Base-by-base conservation (phyloP, 1,139 yeast genomes). In the Geotrichum siamense region DNA sequence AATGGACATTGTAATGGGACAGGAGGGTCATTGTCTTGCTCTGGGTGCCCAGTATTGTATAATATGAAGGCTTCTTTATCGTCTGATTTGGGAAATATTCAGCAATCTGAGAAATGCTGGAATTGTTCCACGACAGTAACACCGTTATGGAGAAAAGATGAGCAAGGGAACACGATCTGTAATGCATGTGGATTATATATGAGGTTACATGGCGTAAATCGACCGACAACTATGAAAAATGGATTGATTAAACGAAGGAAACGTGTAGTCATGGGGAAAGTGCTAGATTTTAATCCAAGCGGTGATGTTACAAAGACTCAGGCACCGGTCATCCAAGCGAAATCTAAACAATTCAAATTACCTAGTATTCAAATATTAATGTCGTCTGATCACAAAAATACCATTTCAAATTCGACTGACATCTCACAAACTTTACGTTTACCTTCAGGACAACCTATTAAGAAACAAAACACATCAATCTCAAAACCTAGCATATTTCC, bases 171-270 rank as follows among this genome's bases (percentile, higher is more conserved):
- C 53, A 80, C 91, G 28, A 82, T 84, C 29, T 85, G 95, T 67
- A 85, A 85, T 58, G 94, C 94, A 0, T 84, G 95, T 65, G 95
- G 94, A 1, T 67, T 85, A 33, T 85, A 85, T 61, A 81, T 76
- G 60, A 69, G 82, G 48, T 72, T 85, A 38, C 94, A 84, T 57
- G 91, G 91, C 1, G 70, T 72, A 34, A 89, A 82, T 56, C 70
- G 95, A 39, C 95, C 95, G 1, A 78, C 79, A 15, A 76, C 76
- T 48, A 74, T 83, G 83, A 82, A 82, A 53, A 72, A 82, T 54
- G 70, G 74, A 47, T 79, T 83, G 37, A 82, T 85, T 51, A 82
- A 82, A 59, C 72, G 95, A 53, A 71, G 95, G 45, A 79, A 77
- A 55, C 70, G 94, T 17, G 53, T 53, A 28, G 48, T 54, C 32